Base-by-base conservation (phyloP, 371 early-diverging fungal genomes). In the Paraphysoderma sedebokerense region DNA sequence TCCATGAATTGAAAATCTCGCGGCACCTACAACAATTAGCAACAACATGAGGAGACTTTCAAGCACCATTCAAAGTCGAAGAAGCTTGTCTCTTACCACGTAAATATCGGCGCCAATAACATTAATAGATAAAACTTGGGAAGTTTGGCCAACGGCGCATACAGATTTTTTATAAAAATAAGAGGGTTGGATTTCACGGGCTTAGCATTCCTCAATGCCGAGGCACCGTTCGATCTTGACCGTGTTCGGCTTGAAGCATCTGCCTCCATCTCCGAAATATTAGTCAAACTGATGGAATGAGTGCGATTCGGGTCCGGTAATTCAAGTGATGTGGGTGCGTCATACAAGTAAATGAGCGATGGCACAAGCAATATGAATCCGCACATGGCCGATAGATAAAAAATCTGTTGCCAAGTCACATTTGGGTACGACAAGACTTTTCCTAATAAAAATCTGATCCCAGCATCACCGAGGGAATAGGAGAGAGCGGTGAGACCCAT, bases 1-100 rank as follows among this genome's bases (percentile, higher is more conserved):
- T 28, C 47, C 47, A 46, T 9, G 11, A 11, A 28, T 46, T 33
- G 38, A 46, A 46, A 24, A 46, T 23, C 22, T 46, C 47, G 20
- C 47, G 47, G 22, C 11, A 38, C n/a, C n/a, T n/a, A n/a, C n/a
- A n/a, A n/a, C n/a, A n/a, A n/a, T n/a, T n/a, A n/a, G n/a, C n/a
- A n/a, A n/a, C n/a, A n/a, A n/a, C n/a, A n/a, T n/a, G n/a, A n/a
- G n/a, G n/a, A n/a, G n/a, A n/a, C n/a, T n/a, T n/a, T n/a, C n/a
- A n/a, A n/a, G n/a, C n/a, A n/a, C n/a, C n/a, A n/a, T n/a, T n/a
- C n/a, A n/a, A n/a, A n/a, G n/a, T n/a, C n/a, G n/a, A n/a, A n/a
- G n/a, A n/a, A n/a, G n/a, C n/a, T n/a, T n/a, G n/a, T n/a, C n/a
- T n/a, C n/a, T n/a, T n/a, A n/a, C 47, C 47, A 46, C 2, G 42